phyloP scores from a whole-genome alignment of 202 grass and related monocot species.

The Zoysia matrella region DNA sequence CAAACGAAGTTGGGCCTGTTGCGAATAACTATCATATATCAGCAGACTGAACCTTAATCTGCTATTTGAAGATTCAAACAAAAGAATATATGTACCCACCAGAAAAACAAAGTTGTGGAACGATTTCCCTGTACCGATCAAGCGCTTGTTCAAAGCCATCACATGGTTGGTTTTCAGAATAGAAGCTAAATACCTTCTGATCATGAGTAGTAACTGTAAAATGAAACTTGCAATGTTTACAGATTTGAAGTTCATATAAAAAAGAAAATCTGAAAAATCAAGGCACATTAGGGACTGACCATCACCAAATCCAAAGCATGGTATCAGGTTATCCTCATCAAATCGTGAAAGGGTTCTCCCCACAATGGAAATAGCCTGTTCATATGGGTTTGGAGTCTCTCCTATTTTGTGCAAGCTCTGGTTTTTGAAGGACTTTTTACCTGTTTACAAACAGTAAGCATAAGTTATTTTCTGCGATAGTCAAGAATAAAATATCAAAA shows the following conservation, averaged over 20 bases:
- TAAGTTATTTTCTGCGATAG: neutral
- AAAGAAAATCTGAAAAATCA: neutral
- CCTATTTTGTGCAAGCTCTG: slow-evolving; percentile 67
- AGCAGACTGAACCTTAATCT: slow-evolving; percentile 18
- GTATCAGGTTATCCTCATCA: slow-evolving; percentile 52
- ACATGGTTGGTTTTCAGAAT: slow-evolving; percentile 64
- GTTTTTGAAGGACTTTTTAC: slow-evolving; percentile 56
- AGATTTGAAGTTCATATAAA: slow-evolving; percentile 5
- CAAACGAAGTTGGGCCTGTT: slow-evolving; percentile 82
- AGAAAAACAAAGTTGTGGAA: slow-evolving; percentile 65
- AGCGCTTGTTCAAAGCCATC: slow-evolving; percentile 77
- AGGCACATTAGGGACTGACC: slow-evolving; percentile 47
- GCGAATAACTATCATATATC: slow-evolving; percentile 6
- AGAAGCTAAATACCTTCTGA: slow-evolving; percentile 75
- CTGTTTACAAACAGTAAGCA: slow-evolving; percentile 37
- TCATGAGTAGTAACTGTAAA: slow-evolving; percentile 74
- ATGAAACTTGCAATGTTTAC: slow-evolving; percentile 1
- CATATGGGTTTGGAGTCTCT: slow-evolving; percentile 71
- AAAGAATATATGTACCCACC: slow-evolving; percentile 45
- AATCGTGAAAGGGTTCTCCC: slow-evolving; percentile 59
- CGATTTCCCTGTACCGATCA: slow-evolving; percentile 67
- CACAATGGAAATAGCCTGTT: slow-evolving; percentile 80
- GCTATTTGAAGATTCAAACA: slow-evolving; percentile 26
- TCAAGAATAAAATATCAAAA: neutral
- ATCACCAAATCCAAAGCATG: slow-evolving; percentile 81